phyloP scores from a whole-genome alignment of 2,329 filamentous ascomycete species.

The Nemania bipapillata region DNA sequence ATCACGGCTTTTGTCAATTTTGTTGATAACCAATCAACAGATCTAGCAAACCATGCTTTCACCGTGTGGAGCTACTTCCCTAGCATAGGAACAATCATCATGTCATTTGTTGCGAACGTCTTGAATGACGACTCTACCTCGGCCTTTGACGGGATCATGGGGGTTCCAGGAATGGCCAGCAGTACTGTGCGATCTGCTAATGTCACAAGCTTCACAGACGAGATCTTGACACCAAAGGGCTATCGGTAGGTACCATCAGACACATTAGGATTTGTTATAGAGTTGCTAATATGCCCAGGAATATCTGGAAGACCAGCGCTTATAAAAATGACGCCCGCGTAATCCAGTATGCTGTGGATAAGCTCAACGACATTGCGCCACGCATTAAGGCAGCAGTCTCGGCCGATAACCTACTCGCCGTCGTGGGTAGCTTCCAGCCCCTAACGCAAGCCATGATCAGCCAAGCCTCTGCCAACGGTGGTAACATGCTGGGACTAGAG shows the following conservation, averaged over 20 bases:
- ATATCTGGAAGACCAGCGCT: slow-evolving; percentile 52
- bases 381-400: slow-evolving; percentile 47
- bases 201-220: slow-evolving; percentile 23
- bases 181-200: slow-evolving; percentile 14
- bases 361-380: slow-evolving; percentile 46
- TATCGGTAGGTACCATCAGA: slow-evolving; percentile 37
- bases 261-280: neutral
- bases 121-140: slow-evolving; percentile 16
- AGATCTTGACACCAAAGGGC: slow-evolving; percentile 24
- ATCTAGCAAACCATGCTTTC: slow-evolving; percentile 18
- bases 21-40: slow-evolving; percentile 33
- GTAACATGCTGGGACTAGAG: slow-evolving; percentile 52
- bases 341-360: slow-evolving; percentile 50
- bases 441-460: slow-evolving; percentile 48
- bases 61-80: slow-evolving; percentile 15
- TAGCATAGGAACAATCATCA: slow-evolving; percentile 11
- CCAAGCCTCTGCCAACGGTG: slow-evolving; percentile 43
- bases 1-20: slow-evolving; percentile 43
- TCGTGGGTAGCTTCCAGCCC: slow-evolving; percentile 51
- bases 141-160: slow-evolving; percentile 5
- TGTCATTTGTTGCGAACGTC: slow-evolving; percentile 20
- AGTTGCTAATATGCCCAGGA: slow-evolving; percentile 31
- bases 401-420: slow-evolving; percentile 43
- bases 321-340: slow-evolving; percentile 47
- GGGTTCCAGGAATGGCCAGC: slow-evolving; percentile 1